phyloP scores from a whole-genome alignment of 805 yeast species.

The Pichia rugopelliculosa region DNA sequence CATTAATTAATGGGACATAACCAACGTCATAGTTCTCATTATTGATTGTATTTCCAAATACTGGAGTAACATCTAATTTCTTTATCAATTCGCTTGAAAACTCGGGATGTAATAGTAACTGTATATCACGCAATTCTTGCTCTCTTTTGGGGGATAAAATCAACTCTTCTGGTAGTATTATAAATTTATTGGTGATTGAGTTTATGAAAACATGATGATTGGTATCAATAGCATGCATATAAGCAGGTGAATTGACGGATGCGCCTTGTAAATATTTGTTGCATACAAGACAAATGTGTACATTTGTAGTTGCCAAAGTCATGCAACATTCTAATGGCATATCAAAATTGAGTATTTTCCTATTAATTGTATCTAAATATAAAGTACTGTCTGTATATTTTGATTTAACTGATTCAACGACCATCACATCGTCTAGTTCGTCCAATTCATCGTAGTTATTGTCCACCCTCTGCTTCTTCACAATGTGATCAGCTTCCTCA shows the following conservation, averaged over 20 bases:
- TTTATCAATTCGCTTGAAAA: slow-evolving; percentile 32
- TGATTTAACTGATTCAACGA: background rate
- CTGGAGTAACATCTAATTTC: slow-evolving; percentile 21
- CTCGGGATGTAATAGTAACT: slow-evolving; percentile 43
- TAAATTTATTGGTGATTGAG: slow-evolving; percentile 41
- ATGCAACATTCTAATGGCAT: slow-evolving; percentile 59
- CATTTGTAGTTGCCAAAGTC: slow-evolving; percentile 50
- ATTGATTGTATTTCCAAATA: slow-evolving; percentile 34
- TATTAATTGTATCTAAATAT: slow-evolving; percentile 38
- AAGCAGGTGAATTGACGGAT: slow-evolving; percentile 56
- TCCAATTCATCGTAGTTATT: slow-evolving; percentile 9
- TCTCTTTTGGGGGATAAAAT: slow-evolving; percentile 30
- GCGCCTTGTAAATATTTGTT: slow-evolving; percentile 71
- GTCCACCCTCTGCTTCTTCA: background rate
- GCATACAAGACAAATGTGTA: slow-evolving; percentile 68
- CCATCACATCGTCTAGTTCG: background rate
- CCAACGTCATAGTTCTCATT: slow-evolving; percentile 51
- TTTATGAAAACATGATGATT: slow-evolving; percentile 60
- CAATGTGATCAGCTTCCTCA: background rate
- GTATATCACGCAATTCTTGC: slow-evolving; percentile 42
- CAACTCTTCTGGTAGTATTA: slow-evolving; percentile 56
- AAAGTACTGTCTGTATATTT: slow-evolving; percentile 11
- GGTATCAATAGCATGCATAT: slow-evolving; percentile 53
- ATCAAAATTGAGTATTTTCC: slow-evolving; percentile 54
- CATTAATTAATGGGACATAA: slow-evolving; percentile 52